A percentile compares a stretch with the other conserved stretches of the same genome.
Evolutionary conservation across 1,139 yeast species (phyloP).

Genomic region (Blastobotrys ciferrii): DNA sequence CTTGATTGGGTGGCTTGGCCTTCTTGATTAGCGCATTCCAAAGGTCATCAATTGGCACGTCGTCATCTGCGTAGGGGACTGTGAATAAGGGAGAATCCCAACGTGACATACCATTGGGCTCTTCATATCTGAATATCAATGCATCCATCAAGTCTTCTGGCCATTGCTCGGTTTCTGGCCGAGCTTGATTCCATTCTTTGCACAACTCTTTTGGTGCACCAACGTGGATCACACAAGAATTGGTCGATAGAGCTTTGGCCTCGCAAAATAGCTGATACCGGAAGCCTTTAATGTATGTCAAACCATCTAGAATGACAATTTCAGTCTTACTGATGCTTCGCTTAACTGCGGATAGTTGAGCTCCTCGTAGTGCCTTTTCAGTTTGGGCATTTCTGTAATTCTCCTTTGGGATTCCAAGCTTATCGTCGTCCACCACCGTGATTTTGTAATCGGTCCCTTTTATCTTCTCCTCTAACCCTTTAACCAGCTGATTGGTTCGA

Average conservation of each 20-base stretch:
- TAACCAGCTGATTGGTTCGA: slow-evolving; percentile 58
- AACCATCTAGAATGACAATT: slow-evolving; percentile 78
- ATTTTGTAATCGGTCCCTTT: slow-evolving; percentile 41
- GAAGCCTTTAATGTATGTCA: slow-evolving; percentile 92
- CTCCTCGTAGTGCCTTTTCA: slow-evolving; percentile 81
- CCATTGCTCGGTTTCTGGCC: slow-evolving; percentile 51
- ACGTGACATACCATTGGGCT: slow-evolving; percentile 78
- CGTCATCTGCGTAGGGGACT: slow-evolving; percentile 52
- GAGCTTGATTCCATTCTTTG: slow-evolving; percentile 54
- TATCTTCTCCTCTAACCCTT: slow-evolving; percentile 50
- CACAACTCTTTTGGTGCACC: slow-evolving; percentile 65
- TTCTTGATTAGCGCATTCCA: slow-evolving; percentile 68
- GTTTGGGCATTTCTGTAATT: slow-evolving; percentile 55
- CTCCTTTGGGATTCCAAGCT: slow-evolving; percentile 66
- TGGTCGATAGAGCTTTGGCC: slow-evolving; percentile 78
- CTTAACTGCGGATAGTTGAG: slow-evolving; percentile 85
- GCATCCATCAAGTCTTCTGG: slow-evolving; percentile 63
- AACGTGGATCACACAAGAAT: slow-evolving; percentile 79
- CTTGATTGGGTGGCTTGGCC: slow-evolving; percentile 48
- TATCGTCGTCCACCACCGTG: slow-evolving; percentile 72
- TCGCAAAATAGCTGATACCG: slow-evolving; percentile 93
- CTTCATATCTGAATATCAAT: slow-evolving; percentile 83
- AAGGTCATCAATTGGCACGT: slow-evolving; percentile 62
- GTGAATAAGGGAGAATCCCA: slow-evolving; percentile 96
- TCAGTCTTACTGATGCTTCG: slow-evolving; percentile 67